Percentiles rank a stretch among this genome's conserved stretches.
Conservation (phyloP, 2,329 filamentous ascomycete species). For the Phialophora chinensis region DNA sequence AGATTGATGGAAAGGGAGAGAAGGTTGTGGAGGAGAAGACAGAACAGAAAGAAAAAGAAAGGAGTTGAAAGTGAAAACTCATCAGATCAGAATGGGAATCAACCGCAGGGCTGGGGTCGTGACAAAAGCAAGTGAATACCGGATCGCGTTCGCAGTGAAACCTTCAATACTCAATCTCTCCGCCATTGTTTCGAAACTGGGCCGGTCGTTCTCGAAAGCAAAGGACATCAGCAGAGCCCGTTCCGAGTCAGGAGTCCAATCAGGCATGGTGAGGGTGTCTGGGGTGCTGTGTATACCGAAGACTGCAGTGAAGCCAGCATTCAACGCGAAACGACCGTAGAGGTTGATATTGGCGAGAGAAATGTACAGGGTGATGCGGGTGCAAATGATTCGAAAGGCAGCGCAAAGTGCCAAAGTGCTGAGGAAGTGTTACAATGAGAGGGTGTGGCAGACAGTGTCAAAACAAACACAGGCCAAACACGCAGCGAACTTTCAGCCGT, state of each 20-base stretch:
- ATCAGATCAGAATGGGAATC: background rate
- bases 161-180: background rate
- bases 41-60: conserved; percentile 1
- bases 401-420: background rate
- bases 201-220: background rate
- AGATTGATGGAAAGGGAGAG: conserved; percentile 3
- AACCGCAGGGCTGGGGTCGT: background rate
- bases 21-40: background rate
- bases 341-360: background rate
- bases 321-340: background rate
- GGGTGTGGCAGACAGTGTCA: background rate
- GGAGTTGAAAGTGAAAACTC: background rate
- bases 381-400: background rate
- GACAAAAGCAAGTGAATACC: background rate
- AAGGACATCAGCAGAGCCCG: background rate
- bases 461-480: background rate
- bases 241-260: conserved; percentile 1
- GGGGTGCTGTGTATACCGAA: background rate
- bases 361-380: background rate
- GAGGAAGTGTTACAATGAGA: background rate
- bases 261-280: background rate
- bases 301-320: background rate
- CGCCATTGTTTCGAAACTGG: conserved; percentile 1
- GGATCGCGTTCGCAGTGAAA: conserved; percentile 1
- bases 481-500: background rate